phyloP scores from a whole-genome alignment of 139 green algal genomes.

The Axilococcus clingmanii region DNA sequence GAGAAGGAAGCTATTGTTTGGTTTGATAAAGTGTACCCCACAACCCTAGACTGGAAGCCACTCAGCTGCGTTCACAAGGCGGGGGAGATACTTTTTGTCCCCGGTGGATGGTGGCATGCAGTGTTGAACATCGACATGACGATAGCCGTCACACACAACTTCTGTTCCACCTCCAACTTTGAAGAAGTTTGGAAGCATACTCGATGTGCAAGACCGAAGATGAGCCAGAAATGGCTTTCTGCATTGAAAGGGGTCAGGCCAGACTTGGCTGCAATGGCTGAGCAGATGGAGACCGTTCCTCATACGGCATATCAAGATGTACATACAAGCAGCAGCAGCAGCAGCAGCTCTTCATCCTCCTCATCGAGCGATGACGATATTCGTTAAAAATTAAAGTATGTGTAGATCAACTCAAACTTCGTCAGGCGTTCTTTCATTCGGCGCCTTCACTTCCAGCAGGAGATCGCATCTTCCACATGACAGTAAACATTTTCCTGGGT shows the following conservation, averaged over 20 bases:
- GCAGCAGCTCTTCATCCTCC: background rate
- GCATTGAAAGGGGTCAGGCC: slow-evolving; percentile 36
- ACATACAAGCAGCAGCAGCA: background rate
- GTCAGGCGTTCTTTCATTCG: no score
- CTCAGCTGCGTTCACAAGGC: slow-evolving; percentile 56
- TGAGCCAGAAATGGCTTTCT: slow-evolving; percentile 53
- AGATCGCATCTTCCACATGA: slow-evolving; percentile 13
- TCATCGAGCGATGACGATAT: background rate
- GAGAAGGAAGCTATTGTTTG: slow-evolving; percentile 68
- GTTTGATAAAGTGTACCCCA: slow-evolving; percentile 61
- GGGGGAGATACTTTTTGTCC: slow-evolving; percentile 70
- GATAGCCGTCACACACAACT: slow-evolving; percentile 69
- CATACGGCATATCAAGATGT: background rate
- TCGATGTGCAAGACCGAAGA: slow-evolving; percentile 59
- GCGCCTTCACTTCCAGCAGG: slow-evolving; percentile 1
- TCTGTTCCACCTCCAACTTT: slow-evolving; percentile 61
- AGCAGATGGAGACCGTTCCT: slow-evolving; percentile 6
- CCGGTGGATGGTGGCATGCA: slow-evolving; percentile 67
- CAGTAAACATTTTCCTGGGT: slow-evolving; percentile 13
- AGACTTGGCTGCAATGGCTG: slow-evolving; percentile 47
- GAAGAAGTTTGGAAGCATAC: slow-evolving; percentile 52
- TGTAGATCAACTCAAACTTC: no score
- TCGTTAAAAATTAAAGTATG: slow-evolving; percentile 4
- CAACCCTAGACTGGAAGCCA: slow-evolving; percentile 48
- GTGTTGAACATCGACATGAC: slow-evolving; percentile 73